Evolutionary conservation across 2,329 filamentous ascomycete species (phyloP).

Genomic region (Fusarium foetens): DNA sequence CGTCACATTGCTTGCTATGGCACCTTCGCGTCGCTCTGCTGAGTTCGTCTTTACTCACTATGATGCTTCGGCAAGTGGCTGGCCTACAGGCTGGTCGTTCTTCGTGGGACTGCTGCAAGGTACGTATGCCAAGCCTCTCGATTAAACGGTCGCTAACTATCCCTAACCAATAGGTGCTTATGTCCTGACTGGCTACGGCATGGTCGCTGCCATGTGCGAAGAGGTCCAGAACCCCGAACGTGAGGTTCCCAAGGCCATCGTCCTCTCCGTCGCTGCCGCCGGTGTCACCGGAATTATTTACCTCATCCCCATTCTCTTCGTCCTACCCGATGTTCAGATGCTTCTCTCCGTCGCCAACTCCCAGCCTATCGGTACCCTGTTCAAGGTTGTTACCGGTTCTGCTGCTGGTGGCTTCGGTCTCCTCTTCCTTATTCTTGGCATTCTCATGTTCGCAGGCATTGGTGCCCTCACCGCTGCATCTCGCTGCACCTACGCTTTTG

Average conservation of each 20-base stretch:
- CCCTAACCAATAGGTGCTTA: conserved; percentile 49
- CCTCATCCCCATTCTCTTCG: conserved; percentile 79
- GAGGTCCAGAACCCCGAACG: conserved; percentile 70
- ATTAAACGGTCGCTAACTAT: conserved; percentile 7
- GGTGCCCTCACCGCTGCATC: conserved; percentile 79
- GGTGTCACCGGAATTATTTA: conserved; percentile 71
- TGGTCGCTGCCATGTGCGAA: conserved; percentile 65
- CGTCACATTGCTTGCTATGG: conserved; percentile 73
- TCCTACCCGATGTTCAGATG: conserved; percentile 72
- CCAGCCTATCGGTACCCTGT: conserved; percentile 79
- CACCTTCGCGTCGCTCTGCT: conserved; percentile 70
- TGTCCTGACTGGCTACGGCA: conserved; percentile 60
- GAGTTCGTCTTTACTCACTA: conserved; percentile 75
- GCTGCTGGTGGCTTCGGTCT: conserved; percentile 78
- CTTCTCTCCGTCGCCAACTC: conserved; percentile 75
- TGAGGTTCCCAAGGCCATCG: conserved; percentile 74
- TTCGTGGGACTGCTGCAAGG: conserved; percentile 64
- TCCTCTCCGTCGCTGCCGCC: conserved; percentile 72
- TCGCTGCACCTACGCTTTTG: conserved; percentile 80
- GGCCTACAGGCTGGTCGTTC: conserved; percentile 73
- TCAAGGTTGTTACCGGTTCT: conserved; percentile 79
- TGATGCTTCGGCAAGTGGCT: conserved; percentile 74
- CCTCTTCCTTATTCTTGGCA: conserved; percentile 79
- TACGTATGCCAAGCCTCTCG: conserved; percentile 46
- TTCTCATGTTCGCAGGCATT: conserved; percentile 80